phyloP scores from a whole-genome alignment of 257 asterid genomes.

The Euphrasia confusa region DNA sequence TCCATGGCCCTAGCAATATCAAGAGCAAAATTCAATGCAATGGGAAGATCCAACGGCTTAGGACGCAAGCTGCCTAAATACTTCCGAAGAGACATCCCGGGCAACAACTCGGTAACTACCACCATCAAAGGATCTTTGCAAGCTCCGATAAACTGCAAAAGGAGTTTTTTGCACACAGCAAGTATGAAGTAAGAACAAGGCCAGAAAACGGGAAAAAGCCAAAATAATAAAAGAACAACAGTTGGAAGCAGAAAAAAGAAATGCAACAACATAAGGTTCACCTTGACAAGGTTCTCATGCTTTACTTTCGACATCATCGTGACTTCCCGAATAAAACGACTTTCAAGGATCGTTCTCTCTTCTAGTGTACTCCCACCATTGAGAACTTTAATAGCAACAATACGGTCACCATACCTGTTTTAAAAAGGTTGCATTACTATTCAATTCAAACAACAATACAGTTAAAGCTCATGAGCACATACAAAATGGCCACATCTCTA shows the following conservation, averaged over 20 bases:
- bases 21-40: constrained; percentile 75
- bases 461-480: constrained; percentile 6
- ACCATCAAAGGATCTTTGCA: constrained; percentile 98
- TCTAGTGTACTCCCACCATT: constrained; percentile 62
- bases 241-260: neutral
- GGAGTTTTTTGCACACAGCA: neutral
- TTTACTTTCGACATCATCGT: constrained; percentile 89
- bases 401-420: constrained; percentile 71
- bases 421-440: constrained; percentile 11
- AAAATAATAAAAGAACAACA: neutral
- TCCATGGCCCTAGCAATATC: constrained; percentile 95
- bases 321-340: constrained; percentile 87
- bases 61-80: constrained; percentile 80
- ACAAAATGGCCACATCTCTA: neutral
- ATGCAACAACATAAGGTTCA: constrained; percentile 22
- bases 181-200: constrained; percentile 8
- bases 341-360: constrained; percentile 69
- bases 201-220: neutral
- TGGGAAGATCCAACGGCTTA: constrained; percentile 60
- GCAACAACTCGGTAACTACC: constrained; percentile 86
- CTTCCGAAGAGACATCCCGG: constrained; percentile 93
- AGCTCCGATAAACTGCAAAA: constrained; percentile 90
- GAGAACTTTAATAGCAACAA: constrained; percentile 92
- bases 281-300: constrained; percentile 95
- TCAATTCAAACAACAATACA: constrained; percentile 13